Evolutionary conservation across 2,329 filamentous ascomycete species (phyloP).

Genomic region (Rhynchosporium graminicola): DNA sequence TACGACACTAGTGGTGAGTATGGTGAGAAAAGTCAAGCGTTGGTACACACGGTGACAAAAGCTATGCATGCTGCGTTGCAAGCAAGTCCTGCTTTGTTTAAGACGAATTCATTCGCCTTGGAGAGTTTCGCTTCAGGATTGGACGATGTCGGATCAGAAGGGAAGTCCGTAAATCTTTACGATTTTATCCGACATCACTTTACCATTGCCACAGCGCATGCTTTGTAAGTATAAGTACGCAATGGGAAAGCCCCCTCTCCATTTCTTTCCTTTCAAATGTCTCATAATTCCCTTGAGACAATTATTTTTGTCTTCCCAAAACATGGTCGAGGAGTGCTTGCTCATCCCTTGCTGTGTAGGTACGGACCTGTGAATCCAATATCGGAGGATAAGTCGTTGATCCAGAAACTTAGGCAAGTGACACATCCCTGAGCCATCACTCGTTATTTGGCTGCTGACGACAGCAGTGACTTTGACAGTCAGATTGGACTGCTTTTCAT

Average conservation of each 20-base stretch:
- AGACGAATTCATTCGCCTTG: conserved; percentile 42
- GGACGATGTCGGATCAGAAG: conserved; percentile 29
- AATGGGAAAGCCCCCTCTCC: no score
- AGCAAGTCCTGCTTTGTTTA: conserved; percentile 24
- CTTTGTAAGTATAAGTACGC: conserved; percentile 38
- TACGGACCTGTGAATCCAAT: conserved; percentile 48
- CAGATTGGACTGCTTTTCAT: conserved; percentile 36
- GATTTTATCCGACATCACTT: conserved; percentile 44
- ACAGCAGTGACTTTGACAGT: conserved; percentile 35
- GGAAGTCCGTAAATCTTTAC: conserved; percentile 43
- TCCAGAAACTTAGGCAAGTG: conserved; percentile 43
- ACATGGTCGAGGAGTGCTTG: no score
- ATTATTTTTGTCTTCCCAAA: no score
- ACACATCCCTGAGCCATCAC: neutral
- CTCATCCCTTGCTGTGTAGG: no score
- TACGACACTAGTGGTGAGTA: neutral
- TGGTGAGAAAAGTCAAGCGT: conserved; percentile 1
- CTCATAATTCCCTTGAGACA: no score
- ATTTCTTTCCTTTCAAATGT: no score
- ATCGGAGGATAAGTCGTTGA: conserved; percentile 38
- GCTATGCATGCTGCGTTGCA: conserved; percentile 40
- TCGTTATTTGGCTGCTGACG: neutral
- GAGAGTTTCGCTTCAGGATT: conserved; percentile 40
- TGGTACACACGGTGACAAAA: conserved; percentile 32
- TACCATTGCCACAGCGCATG: conserved; percentile 43